phyloP scores from a whole-genome alignment of 108 stramenopile species.

The Nitzschia sp. region DNA sequence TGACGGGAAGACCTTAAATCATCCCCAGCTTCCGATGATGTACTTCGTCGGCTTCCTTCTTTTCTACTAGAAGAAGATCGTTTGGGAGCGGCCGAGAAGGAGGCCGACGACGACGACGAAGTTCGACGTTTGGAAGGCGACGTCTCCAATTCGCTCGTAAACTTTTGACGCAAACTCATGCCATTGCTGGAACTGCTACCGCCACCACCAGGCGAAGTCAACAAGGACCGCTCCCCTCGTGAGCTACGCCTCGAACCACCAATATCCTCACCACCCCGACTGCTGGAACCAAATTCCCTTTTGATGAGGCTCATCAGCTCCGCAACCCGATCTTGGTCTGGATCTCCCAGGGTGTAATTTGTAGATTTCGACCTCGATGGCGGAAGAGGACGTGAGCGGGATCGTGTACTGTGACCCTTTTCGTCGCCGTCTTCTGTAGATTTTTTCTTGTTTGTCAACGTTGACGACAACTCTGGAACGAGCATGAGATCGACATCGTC shows the following conservation, averaged over 20 bases:
- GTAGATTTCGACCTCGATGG: no score
- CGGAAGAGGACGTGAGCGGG: no score
- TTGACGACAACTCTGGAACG: neutral
- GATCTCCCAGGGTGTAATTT: neutral
- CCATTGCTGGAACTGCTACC: no score
- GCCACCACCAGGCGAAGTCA: neutral
- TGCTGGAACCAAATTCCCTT: neutral
- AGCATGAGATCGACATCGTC: conserved; percentile 1
- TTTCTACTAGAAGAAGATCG: neutral
- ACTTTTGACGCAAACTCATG: neutral
- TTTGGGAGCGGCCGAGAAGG: no score
- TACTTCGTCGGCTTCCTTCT: no score
- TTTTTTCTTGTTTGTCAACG: neutral
- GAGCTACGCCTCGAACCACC: neutral
- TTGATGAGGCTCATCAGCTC: conserved; percentile 11
- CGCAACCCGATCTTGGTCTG: neutral
- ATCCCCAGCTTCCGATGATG: neutral
- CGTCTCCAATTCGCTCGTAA: neutral
- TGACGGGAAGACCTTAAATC: neutral
- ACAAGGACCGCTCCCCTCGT: neutral
- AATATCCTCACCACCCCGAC: neutral
- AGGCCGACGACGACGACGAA: neutral
- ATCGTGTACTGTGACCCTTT: no score
- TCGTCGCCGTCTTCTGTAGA: neutral
- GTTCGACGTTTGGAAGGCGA: neutral